Base-by-base conservation (phyloP, 2,329 filamentous ascomycete genomes). In the Hyphodiscus sp. region DNA sequence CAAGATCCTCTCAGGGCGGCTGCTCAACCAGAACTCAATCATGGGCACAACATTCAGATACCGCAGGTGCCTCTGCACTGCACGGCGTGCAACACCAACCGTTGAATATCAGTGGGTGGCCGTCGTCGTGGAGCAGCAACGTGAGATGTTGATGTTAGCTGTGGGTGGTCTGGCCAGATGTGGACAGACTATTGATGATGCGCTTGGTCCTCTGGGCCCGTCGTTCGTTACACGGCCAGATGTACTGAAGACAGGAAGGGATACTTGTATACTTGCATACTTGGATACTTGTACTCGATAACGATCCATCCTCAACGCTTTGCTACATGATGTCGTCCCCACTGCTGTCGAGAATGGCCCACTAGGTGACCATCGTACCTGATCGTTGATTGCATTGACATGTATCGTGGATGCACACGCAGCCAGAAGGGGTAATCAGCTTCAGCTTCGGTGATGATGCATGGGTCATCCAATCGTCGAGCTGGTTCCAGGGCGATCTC, bases 351-450 rank as follows among this genome's bases (percentile, higher is more conserved):
- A 42, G 10, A 38, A 48, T 23, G 50, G 44, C 45, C 23, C 23
- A 13, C 41, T 26, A 26, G 8, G 8, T 41, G 29, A n/a, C 19
- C 45, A 43, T 49, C 46, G 53, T 55, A 51, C 53, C 51, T 53
- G 53, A 41, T 41, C 23, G 33, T 44, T n/a, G 19, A 9, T 15
- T 29, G 45, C 20, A 29, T 18, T n/a, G 20, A 16, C 18, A 16
- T 16, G 29, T 47, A 33, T 33, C 29, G n/a, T 19, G 10, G 29
- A 45, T 45, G 51, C 48, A 49, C 16, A 45, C 45, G 20, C 20
- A 43, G 29, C 55, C 51, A 23, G 55, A 57, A 52, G 23, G 41
- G 50, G 52, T 46, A 57, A 57, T 57, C 55, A 57, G 52, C 33
- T 54, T 19, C 42, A 54, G 44, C 41, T 50, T 42, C n/a, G 49